Base-by-base conservation (phyloP, 1,284 basidiomycete species). In the Trichosporon sp. region DNA sequence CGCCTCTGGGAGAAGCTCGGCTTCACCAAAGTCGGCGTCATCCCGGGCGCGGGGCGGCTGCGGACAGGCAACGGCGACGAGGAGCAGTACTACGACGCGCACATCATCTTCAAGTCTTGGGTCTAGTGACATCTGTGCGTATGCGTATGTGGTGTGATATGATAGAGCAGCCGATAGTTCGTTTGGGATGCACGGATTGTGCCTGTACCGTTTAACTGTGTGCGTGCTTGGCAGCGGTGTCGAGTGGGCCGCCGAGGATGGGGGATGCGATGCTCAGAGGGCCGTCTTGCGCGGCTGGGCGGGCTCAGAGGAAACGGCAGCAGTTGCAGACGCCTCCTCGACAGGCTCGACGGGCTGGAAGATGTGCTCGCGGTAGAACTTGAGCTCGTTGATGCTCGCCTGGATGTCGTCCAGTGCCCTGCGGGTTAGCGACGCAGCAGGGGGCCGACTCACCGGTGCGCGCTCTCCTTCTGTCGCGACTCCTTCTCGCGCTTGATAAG, bases 71-170 rank as follows among this genome's bases (percentile, higher is more conserved):
- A 84, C 62, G 89, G 91, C 75, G 77, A 83, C 1, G 89, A 88
- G 15, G 94, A 96, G 77, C 92, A 94, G 79, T 95, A 90, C 75
- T 89, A 94, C 6, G 94, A 97, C 78, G 93, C 94, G 0, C 89
- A 89, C 81, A 87, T 98, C 25, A 88, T 92, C 75, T 92, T 92
- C 85, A 93, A 92, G 84, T 60, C 56, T 21, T 60, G 56, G 56
- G 56, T 60, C 18, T 60, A 60, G 2, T 15, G 15, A 27, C 13
- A 42, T 44, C 8, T 60, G 56, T 60, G 44, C 44, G 3, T 63
- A 25, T 38, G 42, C 25, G 15, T n/a, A 47, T 51, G 42, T 51
- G 51, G 7, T 31, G 8, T 51, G n/a, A n/a, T 47, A 35, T 56
- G 21, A 58, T 35, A 38, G 18, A 56, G 21, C 7, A n/a, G n/a